Base-by-base conservation (phyloP, 805 yeast genomes). In the Lachancea thermotolerans region DNA sequence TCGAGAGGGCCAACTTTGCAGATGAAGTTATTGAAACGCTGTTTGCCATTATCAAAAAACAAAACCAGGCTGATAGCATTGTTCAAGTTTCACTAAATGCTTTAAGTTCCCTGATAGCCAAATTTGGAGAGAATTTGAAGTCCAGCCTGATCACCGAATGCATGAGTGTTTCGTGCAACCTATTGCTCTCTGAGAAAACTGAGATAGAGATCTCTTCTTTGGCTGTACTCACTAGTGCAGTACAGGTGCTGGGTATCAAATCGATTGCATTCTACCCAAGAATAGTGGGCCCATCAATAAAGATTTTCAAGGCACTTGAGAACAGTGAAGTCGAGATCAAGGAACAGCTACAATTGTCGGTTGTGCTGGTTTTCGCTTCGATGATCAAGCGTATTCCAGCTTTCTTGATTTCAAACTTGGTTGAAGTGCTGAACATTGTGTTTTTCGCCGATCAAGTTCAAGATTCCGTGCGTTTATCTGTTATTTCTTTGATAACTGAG, bases 361-460 rank as follows among this genome's bases (percentile, higher is more conserved):
- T 82, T 12, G 66, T 87, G 47, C 75, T 87, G 31, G 69, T 91
- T 37, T 72, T 86, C 45, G 80, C 95, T 5, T 77, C 89, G 37
- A 71, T 87, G 57, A 69, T 90, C 41, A 86, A 82, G 65, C 80
- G 86, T 54, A 81, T 93, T 52, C 97, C 99, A 31, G 82, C 85
- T 10, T 91, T 91, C 60, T 75, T 91, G 66, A 70, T 78, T 35
- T 79, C 91, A 3, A 81, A 79, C 53, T 68, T 88, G 56, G 74
- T 72, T 42, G 79, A 79, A 31, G 75, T 88, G 37, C 66, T 90
- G 41, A 67, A 69, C 39, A 70, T 81, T 4, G 68, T 85, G 14
- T 74, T 85, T 50, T 68, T 66, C 42, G 78, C 86, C 29, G 71
- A 73, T 39, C 70, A 66, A 21, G 82, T 88, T 41, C 77, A 86